Evolutionary conservation across 1,284 basidiomycete species (phyloP).

Genomic region (Stygiomarasmius scandens): DNA sequence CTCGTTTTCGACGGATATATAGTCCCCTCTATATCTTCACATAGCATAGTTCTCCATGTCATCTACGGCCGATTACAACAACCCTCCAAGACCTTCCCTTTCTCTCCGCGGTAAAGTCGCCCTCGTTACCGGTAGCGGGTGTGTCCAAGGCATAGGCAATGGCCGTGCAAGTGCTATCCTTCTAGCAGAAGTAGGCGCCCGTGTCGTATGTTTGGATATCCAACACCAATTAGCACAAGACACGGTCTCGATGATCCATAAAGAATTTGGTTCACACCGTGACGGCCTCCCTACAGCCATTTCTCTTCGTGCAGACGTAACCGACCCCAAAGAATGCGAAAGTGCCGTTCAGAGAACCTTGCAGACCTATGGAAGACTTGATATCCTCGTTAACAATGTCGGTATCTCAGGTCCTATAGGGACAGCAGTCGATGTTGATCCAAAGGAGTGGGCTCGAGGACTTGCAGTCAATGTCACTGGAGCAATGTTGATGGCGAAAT

Average conservation of each 20-base stretch:
- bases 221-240: conserved; percentile 34
- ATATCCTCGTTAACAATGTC: conserved; percentile 43
- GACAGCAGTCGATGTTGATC: conserved; percentile 37
- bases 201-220: conserved; percentile 37
- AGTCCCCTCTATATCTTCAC: too few relatives aligned
- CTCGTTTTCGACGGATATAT: too few relatives aligned
- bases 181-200: conserved; percentile 38
- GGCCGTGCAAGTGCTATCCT: conserved; percentile 41
- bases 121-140: conserved; percentile 42
- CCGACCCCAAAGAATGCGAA: conserved; percentile 34
- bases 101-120: conserved; percentile 36
- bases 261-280: conserved; percentile 29
- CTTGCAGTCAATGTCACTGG: conserved; percentile 38
- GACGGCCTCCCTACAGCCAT: conserved; percentile 25
- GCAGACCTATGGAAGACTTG: conserved; percentile 34
- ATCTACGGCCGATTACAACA: background rate
- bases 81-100: conserved; percentile 21
- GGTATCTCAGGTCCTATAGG: conserved; percentile 39
- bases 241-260: conserved; percentile 38
- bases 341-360: conserved; percentile 31
- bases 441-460: conserved; percentile 32
- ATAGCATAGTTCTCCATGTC: too few relatives aligned
- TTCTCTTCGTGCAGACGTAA: conserved; percentile 37
- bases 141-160: conserved; percentile 39
- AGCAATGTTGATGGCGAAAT: conserved; percentile 41